Evolutionary conservation across 257 asterid genomes (phyloP).

Genomic region (Cruciata laevipes): DNA sequence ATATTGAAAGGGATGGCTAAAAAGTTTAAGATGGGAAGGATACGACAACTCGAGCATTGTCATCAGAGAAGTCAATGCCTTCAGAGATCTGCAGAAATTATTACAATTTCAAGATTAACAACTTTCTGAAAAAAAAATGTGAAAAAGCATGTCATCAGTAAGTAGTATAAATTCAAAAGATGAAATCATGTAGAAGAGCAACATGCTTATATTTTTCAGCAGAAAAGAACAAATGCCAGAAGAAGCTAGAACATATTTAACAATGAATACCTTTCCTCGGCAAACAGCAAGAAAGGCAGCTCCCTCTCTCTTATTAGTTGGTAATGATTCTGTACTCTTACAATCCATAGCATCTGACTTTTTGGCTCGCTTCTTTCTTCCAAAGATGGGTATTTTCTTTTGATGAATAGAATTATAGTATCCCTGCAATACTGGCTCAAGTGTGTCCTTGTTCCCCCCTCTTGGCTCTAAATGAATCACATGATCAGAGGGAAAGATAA

Average conservation of each 20-base stretch:
- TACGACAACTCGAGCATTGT: slow-evolving; percentile 95
- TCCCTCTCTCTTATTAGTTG: slow-evolving; percentile 46
- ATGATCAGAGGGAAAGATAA: background rate
- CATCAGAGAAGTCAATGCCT: slow-evolving; percentile 97
- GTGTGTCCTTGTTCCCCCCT: slow-evolving; percentile 71
- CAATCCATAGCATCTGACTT: slow-evolving; percentile 40
- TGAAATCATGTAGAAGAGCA: background rate
- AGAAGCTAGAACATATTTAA: slow-evolving; percentile 3
- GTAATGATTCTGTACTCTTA: slow-evolving; percentile 23
- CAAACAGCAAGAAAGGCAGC: slow-evolving; percentile 98
- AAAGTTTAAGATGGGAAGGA: slow-evolving; percentile 35
- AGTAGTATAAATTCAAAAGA: background rate
- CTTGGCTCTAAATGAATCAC: slow-evolving; percentile 64
- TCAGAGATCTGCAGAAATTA: slow-evolving; percentile 72
- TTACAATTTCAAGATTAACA: slow-evolving; percentile 7
- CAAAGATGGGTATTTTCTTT: slow-evolving; percentile 33
- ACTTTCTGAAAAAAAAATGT: background rate
- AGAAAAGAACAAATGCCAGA: background rate
- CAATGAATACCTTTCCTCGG: slow-evolving; percentile 78
- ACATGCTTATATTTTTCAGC: background rate
- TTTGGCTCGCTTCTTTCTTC: slow-evolving; percentile 55
- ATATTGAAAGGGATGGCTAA: background rate
- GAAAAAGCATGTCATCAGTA: background rate
- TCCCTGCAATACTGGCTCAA: slow-evolving; percentile 60
- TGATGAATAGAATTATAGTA: slow-evolving; percentile 53